Percentiles rank a stretch among this genome's conserved stretches.
These are phyloP conservation scores for Neurospora sp. DNA, from an alignment of 495 filamentous ascomycete genomes.

Conservation along the genomic window DNA sequence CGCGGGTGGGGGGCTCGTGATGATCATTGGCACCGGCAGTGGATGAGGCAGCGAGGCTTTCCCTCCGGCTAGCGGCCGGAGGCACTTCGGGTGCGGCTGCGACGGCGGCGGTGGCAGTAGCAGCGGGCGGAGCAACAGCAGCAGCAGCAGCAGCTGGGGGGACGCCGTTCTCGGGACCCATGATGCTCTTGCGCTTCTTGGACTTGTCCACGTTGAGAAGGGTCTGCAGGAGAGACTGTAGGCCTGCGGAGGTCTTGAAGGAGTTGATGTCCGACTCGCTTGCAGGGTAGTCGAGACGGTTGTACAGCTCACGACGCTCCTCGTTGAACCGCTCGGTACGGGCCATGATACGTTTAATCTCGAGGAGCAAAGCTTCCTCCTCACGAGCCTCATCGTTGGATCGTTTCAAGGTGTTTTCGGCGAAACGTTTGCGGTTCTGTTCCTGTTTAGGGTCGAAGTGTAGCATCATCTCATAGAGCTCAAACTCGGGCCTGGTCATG, in stretches of 20 bases:
- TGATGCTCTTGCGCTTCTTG: constrained; percentile 61
- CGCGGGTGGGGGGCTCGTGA: constrained; percentile 2
- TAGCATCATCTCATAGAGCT: constrained; percentile 68
- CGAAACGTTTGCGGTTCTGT: constrained; percentile 69
- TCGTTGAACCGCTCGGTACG: constrained; percentile 72
- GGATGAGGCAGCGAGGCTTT: constrained; percentile 36
- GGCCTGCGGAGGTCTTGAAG: constrained; percentile 69
- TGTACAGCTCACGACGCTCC: constrained; percentile 84
- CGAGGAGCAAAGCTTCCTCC: constrained; percentile 76
- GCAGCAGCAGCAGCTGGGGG: constrained; percentile 23
- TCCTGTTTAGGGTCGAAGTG: constrained; percentile 77
- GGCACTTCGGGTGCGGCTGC: constrained; percentile 23
- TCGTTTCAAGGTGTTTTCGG: constrained; percentile 63
- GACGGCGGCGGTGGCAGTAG: constrained; percentile 19
- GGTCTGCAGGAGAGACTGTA: constrained; percentile 68
- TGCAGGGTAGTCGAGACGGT: constrained; percentile 68
- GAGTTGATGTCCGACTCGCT: constrained; percentile 56
- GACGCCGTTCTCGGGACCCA: constrained; percentile 42
- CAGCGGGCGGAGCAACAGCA: constrained; percentile 12
- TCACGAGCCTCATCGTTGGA: constrained; percentile 82
- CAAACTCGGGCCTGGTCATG: constrained; percentile 77
- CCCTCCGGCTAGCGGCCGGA: constrained; percentile 32
- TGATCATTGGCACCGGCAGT: neutral
- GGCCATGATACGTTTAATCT: constrained; percentile 80
- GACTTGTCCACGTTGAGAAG: constrained; percentile 71